phyloP scores from a whole-genome alignment of 164 flowering plant species.

The Magnolia officinalis region DNA sequence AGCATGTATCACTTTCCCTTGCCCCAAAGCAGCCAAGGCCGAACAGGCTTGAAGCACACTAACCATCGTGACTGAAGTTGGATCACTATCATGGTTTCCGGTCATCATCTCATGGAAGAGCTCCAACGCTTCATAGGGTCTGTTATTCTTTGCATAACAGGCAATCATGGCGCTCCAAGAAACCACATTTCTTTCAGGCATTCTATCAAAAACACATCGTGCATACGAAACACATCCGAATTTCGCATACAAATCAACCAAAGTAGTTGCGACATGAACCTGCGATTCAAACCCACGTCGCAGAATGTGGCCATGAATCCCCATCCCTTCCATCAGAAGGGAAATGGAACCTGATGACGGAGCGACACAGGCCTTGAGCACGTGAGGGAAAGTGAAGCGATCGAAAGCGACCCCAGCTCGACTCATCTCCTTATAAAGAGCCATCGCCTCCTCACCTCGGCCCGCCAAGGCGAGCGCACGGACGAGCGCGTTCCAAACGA shows the following conservation, averaged over 20 bases:
- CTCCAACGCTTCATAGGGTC: conserved; percentile 63
- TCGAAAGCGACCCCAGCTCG: conserved; percentile 43
- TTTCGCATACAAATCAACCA: conserved; percentile 79
- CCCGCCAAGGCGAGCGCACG: conserved; percentile 69
- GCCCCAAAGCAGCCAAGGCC: conserved; percentile 60
- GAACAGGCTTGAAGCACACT: conserved; percentile 91
- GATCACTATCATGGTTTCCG: conserved; percentile 31
- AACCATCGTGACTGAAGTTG: conserved; percentile 84
- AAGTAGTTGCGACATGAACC: conserved; percentile 70
- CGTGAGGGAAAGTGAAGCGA: conserved; percentile 74
- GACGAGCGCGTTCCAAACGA: conserved; percentile 74
- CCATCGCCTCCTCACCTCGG: conserved; percentile 48
- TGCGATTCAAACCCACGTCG: conserved; percentile 54
- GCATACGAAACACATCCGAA: conserved; percentile 59
- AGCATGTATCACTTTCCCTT: conserved; percentile 66
- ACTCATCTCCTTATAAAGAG: conserved; percentile 52
- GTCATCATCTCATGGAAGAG: conserved; percentile 60
- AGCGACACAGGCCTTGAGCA: conserved; percentile 73
- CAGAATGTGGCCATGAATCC: conserved; percentile 67
- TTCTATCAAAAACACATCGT: conserved; percentile 44
- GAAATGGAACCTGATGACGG: conserved; percentile 20
- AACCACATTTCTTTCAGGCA: conserved; percentile 69
- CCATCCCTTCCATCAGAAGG: conserved; percentile 46
- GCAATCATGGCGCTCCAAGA: conserved; percentile 96
- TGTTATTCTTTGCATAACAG: conserved; percentile 65